These are phyloP conservation scores for Maudiozyma pseudohumilis DNA, from an alignment of 805 yeast species.

Conservation along the genomic window DNA sequence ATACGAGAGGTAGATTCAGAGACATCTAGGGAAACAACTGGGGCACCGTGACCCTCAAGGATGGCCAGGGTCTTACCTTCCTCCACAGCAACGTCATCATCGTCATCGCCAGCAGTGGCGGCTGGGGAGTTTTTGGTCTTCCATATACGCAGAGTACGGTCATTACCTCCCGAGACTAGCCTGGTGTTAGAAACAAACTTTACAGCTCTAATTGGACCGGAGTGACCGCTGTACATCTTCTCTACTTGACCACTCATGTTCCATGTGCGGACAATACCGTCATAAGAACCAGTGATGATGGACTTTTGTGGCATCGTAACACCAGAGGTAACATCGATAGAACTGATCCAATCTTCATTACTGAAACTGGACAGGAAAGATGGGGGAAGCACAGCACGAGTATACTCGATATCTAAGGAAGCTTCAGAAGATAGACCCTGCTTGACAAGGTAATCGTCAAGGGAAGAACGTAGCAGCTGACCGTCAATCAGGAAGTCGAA, in stretches of 20 bases:
- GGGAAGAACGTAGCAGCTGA: constrained; percentile 61
- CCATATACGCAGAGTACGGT: constrained; percentile 85
- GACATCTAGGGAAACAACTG: constrained; percentile 72
- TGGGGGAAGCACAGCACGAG: constrained; percentile 92
- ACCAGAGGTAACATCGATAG: constrained; percentile 33
- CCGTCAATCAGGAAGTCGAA: constrained; percentile 91
- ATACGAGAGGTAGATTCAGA: constrained; percentile 46
- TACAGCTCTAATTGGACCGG: constrained; percentile 76
- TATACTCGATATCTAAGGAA: constrained; percentile 72
- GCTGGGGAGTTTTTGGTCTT: constrained; percentile 40
- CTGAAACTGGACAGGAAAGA: constrained; percentile 76
- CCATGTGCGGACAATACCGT: constrained; percentile 89
- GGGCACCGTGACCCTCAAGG: constrained; percentile 81
- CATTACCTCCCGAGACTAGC: constrained; percentile 79
- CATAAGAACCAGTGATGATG: constrained; percentile 75
- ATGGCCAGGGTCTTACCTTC: constrained; percentile 75
- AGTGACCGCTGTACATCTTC: constrained; percentile 78
- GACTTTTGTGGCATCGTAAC: constrained; percentile 36
- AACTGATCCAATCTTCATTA: constrained; percentile 93
- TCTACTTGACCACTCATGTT: constrained; percentile 70
- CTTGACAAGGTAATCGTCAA: constrained; percentile 66
- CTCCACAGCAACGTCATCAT: constrained; percentile 41
- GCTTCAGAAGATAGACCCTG: constrained; percentile 80
- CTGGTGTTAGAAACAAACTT: constrained; percentile 68
- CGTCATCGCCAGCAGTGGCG: constrained; percentile 24